Evolutionary conservation across 768 basidiomycete species (phyloP).

Genomic region (Daedaleopsis nitida): DNA sequence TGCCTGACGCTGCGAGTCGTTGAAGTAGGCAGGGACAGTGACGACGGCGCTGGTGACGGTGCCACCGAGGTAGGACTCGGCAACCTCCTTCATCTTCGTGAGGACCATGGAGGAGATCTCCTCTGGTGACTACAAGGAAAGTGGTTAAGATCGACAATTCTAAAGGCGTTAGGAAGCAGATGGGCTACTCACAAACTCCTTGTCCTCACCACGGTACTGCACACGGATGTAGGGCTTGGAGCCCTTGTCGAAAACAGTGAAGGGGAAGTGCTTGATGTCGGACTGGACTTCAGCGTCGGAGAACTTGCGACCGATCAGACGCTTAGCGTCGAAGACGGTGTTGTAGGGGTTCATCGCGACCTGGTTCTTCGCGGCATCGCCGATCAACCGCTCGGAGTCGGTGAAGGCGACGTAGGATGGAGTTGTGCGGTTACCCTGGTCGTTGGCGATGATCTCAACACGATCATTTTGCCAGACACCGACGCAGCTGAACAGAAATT

Average conservation of each 20-base stretch:
- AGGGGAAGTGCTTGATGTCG: constrained; percentile 91
- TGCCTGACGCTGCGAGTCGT: constrained; percentile 97
- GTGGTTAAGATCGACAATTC: constrained; percentile 22
- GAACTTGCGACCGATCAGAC: constrained; percentile 94
- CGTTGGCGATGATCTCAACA: constrained; percentile 97
- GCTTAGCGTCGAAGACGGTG: constrained; percentile 98
- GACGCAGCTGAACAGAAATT: constrained; percentile 69
- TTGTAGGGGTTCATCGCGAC: constrained; percentile 98
- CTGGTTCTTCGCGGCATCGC: constrained; percentile 99
- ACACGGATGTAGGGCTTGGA: constrained; percentile 90
- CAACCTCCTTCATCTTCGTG: constrained; percentile 97
- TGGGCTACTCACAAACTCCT: constrained; percentile 76
- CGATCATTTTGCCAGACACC: constrained; percentile 99
- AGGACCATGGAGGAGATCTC: constrained; percentile 99
- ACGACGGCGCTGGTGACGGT: constrained; percentile 89
- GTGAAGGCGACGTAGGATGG: constrained; percentile 97
- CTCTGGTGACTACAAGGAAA: constrained; percentile 73
- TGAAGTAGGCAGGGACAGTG: constrained; percentile 98
- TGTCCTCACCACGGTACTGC: constrained; percentile 90
- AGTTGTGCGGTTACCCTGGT: constrained; percentile 93
- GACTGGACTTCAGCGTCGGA: constrained; percentile 82
- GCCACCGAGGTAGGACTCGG: constrained; percentile 92
- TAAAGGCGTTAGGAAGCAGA: neutral
- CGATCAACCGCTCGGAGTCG: constrained; percentile 94
- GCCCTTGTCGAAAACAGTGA: constrained; percentile 82